Conservation (phyloP, 495 filamentous ascomycete species). For the Jackrogersella minutella region DNA sequence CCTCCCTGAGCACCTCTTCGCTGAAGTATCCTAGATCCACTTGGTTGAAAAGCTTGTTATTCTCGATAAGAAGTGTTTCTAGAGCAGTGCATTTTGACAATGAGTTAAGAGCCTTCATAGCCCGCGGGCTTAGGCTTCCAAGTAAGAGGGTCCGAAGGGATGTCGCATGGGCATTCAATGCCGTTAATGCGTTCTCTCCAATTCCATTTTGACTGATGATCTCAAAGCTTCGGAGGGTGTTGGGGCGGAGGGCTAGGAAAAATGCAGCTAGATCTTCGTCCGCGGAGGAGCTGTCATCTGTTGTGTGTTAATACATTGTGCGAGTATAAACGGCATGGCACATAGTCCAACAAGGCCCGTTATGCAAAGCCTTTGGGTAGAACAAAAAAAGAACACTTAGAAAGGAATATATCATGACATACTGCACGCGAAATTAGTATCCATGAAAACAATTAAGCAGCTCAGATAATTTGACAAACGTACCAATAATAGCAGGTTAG, state of each 20-base stretch:
- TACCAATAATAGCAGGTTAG: constrained; percentile 62
- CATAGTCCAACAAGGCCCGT: background rate
- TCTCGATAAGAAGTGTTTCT: constrained; percentile 60
- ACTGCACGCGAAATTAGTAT: constrained; percentile 20
- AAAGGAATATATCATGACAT: background rate
- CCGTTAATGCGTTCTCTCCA: constrained; percentile 62
- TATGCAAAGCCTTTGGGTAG: background rate
- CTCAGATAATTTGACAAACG: background rate
- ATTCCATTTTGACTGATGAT: constrained; percentile 61
- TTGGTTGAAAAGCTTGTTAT: constrained; percentile 32
- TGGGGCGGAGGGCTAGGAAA: constrained; percentile 61
- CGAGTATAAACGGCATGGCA: too few species aligned
- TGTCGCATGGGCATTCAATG: constrained; percentile 63
- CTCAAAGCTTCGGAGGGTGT: constrained; percentile 68
- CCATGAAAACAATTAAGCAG: background rate
- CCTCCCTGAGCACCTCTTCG: constrained; percentile 59
- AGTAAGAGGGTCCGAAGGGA: constrained; percentile 67
- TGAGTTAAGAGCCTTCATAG: constrained; percentile 56
- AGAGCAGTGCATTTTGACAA: constrained; percentile 63
- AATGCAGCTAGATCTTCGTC: constrained; percentile 66
- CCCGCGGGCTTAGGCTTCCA: constrained; percentile 55
- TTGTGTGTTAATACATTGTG: background rate
- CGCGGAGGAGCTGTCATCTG: constrained; percentile 45
- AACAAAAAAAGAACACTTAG: background rate
- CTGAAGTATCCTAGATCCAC: constrained; percentile 54